Evolutionary conservation across 2,329 filamentous ascomycete species (phyloP), one percentile per base, ranked within the genome.

Genomic region (Pleochaeta shiraiana): DNA sequence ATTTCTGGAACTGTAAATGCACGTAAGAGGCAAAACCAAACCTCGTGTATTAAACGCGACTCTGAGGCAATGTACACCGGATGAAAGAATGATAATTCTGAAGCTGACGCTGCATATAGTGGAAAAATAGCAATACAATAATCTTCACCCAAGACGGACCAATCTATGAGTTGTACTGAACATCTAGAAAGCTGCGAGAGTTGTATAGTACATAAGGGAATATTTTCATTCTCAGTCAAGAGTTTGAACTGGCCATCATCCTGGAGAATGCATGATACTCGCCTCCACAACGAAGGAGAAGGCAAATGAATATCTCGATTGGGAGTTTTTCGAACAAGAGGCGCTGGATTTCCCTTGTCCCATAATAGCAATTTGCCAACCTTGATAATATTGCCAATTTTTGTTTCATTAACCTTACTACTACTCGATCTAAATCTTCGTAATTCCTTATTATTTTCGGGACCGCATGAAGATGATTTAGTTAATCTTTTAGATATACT

Each of bases 101-200:
- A 86, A 0, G 88, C 82, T 24, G 83, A 83, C 11, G 87, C 80
- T 0, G 89, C 85, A 74, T 98, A 97, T 67, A 92, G 91, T 19
- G 93, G 92, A 71, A 96, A 96, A 59, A 98, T 92, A 63, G 89
- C 91, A 67, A 98, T 88, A 76, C 91, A 97, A 72, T 88, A 93
- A 66, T 96, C 90, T 73, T 93, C 88, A 68, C 95, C 90, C 50
- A 98, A 76, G 9, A 98, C 92, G 4, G 91, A 95, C 63, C 84
- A 83, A 74, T 97, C 90, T 63, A 98, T 78, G 69, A 91, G 84
- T 73, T 98, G 93, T 63, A 98, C 85, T 9, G 92, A 90, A 73
- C 87, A 93, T 64, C 93, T 83, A 21, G 90, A 93, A 7, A 98
- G 79, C 70, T 95, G 89, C 14, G 90, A 88, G 4, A 98, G 79